Conservation (phyloP, 192 early-diverging fungal genomes). For the Coemansia sp. region DNA sequence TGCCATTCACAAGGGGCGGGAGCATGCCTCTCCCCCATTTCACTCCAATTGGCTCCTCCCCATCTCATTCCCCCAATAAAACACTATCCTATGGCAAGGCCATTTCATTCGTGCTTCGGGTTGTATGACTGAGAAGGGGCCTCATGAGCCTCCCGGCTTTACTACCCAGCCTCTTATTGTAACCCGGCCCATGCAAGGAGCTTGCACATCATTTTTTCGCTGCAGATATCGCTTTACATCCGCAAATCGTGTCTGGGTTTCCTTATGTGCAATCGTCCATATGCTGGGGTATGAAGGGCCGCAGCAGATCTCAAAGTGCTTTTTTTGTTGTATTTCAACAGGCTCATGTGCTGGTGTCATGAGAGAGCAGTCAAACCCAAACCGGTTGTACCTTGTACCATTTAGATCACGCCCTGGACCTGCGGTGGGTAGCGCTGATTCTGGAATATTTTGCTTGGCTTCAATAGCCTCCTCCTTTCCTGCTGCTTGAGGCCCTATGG, state of each 20-base stretch:
- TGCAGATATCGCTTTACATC: neutral
- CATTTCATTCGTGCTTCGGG: neutral
- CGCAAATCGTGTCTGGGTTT: neutral
- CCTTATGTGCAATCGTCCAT: neutral
- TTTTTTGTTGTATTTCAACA: neutral
- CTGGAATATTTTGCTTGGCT: neutral
- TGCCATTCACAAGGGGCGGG: slow-evolving; percentile 1
- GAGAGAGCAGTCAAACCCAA: neutral
- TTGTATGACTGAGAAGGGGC: neutral
- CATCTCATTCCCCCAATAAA: neutral
- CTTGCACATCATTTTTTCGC: neutral
- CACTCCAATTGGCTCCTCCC: neutral
- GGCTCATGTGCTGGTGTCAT: neutral
- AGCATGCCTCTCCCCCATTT: too few relatives aligned
- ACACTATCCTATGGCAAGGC: neutral
- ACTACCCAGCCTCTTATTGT: neutral
- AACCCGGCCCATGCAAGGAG: neutral
- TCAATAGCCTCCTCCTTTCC: neutral
- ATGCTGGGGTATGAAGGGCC: neutral
- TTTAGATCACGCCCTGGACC: neutral
- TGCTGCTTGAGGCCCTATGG: neutral
- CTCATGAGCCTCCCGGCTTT: neutral
- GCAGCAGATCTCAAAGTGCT: neutral
- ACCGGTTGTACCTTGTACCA: neutral
- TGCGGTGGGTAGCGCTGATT: neutral